A percentile compares a stretch with the other conserved stretches of the same genome.
These are phyloP conservation scores for Aspergillus kassunensis DNA, from an alignment of 495 filamentous ascomycete species.

Conservation along the genomic window DNA sequence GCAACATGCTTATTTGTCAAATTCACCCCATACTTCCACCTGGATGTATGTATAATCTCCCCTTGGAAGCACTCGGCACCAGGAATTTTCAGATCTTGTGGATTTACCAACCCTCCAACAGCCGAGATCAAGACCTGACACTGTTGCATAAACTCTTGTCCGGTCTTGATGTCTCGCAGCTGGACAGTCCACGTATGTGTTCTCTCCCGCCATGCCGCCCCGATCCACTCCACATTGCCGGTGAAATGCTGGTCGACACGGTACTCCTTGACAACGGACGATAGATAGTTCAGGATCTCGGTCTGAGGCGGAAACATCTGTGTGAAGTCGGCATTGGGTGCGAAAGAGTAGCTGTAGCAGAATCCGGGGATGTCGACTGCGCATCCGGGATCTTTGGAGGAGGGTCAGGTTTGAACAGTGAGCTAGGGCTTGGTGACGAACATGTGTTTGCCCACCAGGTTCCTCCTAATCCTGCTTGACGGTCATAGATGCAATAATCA, in stretches of 20 bases:
- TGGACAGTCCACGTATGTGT: constrained; percentile 16
- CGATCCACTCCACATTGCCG: constrained; percentile 14
- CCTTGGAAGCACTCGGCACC: constrained; percentile 48
- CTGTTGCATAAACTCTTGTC: constrained; percentile 22
- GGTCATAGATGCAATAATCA: constrained; percentile 27
- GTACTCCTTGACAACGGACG: constrained; percentile 3
- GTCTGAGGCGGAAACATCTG: constrained; percentile 20
- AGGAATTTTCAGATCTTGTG: constrained; percentile 41
- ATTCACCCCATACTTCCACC: constrained; percentile 53
- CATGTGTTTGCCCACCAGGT: constrained; percentile 28
- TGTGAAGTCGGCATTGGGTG: constrained; percentile 23
- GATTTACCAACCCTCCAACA: constrained; percentile 44
- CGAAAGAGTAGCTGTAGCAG: constrained; percentile 27
- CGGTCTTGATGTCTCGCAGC: constrained; percentile 11
- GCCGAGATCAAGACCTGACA: constrained; percentile 47
- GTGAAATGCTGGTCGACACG: constrained; percentile 16
- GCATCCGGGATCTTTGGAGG: constrained; percentile 21
- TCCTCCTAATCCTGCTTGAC: constrained; percentile 21
- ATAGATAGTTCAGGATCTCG: constrained; percentile 9
- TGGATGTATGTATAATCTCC: constrained; percentile 52
- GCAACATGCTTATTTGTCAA: constrained; percentile 51
- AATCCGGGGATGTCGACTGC: constrained; percentile 27
- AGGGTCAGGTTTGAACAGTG: constrained; percentile 1
- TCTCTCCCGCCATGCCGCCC: constrained; percentile 17
- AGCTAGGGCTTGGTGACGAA: constrained; percentile 3